Evolutionary conservation across 306 rosid genomes (phyloP).

Genomic region (Urtica urens): DNA sequence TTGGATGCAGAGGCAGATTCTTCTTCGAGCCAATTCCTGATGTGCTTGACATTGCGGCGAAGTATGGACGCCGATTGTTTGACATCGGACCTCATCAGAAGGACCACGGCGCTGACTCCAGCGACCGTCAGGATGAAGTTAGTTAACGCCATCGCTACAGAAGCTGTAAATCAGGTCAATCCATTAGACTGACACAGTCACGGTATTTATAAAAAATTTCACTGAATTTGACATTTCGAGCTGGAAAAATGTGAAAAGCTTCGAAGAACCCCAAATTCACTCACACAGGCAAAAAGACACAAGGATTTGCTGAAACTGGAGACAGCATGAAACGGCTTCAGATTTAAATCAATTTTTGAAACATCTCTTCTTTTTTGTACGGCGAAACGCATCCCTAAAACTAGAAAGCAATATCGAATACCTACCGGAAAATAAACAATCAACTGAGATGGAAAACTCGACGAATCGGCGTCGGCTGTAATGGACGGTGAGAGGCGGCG

Average conservation of each 20-base stretch:
- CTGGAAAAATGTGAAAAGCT: not conserved
- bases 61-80: conserved; percentile 32
- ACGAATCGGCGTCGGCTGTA: too few relatives aligned
- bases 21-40: conserved; percentile 40
- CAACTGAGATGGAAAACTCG: too few relatives aligned
- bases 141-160: conserved; percentile 33
- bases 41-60: conserved; percentile 39
- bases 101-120: conserved; percentile 39
- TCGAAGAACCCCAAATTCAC: not conserved
- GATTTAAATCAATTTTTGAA: too few relatives aligned
- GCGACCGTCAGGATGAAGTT: conserved; percentile 43
- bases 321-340: too few relatives aligned
- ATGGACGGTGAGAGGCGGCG: too few relatives aligned
- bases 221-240: not conserved
- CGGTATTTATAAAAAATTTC: not conserved
- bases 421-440: too few relatives aligned
- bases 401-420: too few relatives aligned
- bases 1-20: conserved; percentile 31
- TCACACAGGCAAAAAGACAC: too few relatives aligned
- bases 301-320: too few relatives aligned
- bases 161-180: too few relatives aligned
- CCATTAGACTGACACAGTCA: not conserved
- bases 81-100: conserved; percentile 36
- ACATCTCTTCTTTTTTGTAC: too few relatives aligned
- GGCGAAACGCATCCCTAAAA: too few relatives aligned